These are phyloP conservation scores for Meripilus lineatus DNA, from an alignment of 1,284 basidiomycete species.

Conservation along the genomic window DNA sequence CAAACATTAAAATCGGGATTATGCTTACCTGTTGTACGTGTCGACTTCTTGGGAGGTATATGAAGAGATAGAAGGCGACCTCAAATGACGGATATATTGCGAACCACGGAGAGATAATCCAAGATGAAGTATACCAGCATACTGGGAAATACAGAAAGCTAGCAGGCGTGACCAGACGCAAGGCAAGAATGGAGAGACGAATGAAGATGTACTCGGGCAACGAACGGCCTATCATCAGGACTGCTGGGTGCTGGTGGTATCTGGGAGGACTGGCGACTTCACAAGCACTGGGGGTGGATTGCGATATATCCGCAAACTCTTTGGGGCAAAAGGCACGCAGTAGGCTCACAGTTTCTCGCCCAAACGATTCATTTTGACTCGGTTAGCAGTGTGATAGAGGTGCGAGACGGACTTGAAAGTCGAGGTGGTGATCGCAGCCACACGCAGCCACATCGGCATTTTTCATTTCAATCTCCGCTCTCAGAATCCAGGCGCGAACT, in stretches of 20 bases:
- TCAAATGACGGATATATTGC: conserved; percentile 38
- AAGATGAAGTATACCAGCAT: conserved; percentile 22
- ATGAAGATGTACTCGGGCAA: conserved; percentile 53
- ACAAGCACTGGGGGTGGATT: too few relatives aligned
- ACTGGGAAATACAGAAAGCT: conserved; percentile 37
- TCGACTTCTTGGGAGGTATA: conserved; percentile 43
- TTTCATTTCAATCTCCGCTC: conserved; percentile 1
- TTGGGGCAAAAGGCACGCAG: background rate
- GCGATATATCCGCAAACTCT: too few relatives aligned
- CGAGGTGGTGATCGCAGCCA: background rate
- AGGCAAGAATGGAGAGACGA: conserved; percentile 36
- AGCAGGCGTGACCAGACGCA: conserved; percentile 46
- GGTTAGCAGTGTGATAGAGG: too few relatives aligned
- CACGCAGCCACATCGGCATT: background rate
- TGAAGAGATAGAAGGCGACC: conserved; percentile 40
- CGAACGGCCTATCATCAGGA: conserved; percentile 30
- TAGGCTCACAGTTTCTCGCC: too few relatives aligned
- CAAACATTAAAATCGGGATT: too few relatives aligned
- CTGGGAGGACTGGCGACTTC: too few relatives aligned
- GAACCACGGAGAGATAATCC: conserved; percentile 28
- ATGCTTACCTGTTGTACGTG: conserved; percentile 43
- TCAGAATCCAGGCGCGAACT: background rate
- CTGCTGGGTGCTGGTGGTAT: too few relatives aligned
- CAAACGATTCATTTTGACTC: too few relatives aligned
- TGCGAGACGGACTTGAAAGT: too few relatives aligned